Evolutionary conservation across 768 basidiomycete species (phyloP).

Genomic region (Cystobasidium ongulense): DNA sequence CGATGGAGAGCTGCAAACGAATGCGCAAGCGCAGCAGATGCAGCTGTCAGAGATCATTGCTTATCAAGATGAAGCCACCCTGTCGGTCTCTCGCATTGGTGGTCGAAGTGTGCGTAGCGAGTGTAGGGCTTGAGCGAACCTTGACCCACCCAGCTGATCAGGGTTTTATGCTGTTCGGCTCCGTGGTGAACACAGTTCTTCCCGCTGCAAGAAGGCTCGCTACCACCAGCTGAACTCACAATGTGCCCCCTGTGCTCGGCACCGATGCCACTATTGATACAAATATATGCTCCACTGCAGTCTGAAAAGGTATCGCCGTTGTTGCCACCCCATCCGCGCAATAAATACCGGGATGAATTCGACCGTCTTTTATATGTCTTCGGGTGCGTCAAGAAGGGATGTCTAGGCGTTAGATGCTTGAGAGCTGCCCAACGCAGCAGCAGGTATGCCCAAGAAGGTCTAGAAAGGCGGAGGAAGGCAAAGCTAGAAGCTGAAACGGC

Average conservation of each 20-base stretch:
- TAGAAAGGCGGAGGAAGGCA: neutral
- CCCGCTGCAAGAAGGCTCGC: slow-evolving; percentile 4
- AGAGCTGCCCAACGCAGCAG: neutral
- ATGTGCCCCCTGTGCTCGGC: slow-evolving; percentile 4
- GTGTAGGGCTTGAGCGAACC: neutral
- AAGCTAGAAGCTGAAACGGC: neutral
- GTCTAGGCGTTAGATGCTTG: slow-evolving; percentile 13
- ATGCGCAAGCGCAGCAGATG: neutral
- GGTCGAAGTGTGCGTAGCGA: neutral
- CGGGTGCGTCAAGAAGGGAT: slow-evolving; percentile 16
- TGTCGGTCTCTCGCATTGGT: slow-evolving; percentile 17
- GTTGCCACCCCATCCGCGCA: slow-evolving; percentile 1
- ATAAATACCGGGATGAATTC: slow-evolving; percentile 19
- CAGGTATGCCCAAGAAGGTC: slow-evolving; percentile 6
- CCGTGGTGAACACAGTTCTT: slow-evolving; percentile 7
- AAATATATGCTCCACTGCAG: slow-evolving; percentile 19
- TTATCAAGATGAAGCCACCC: neutral
- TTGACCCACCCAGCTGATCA: neutral
- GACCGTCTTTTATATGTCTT: slow-evolving; percentile 22
- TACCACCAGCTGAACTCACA: neutral
- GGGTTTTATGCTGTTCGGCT: neutral
- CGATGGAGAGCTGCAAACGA: slow-evolving; percentile 3
- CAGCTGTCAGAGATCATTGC: neutral
- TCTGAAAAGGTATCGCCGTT: slow-evolving; percentile 7
- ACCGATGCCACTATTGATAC: slow-evolving; percentile 9